These are phyloP conservation scores for Calonectria pauciramosa DNA, from an alignment of 2,329 filamentous ascomycete genomes.

Conservation along the genomic window DNA sequence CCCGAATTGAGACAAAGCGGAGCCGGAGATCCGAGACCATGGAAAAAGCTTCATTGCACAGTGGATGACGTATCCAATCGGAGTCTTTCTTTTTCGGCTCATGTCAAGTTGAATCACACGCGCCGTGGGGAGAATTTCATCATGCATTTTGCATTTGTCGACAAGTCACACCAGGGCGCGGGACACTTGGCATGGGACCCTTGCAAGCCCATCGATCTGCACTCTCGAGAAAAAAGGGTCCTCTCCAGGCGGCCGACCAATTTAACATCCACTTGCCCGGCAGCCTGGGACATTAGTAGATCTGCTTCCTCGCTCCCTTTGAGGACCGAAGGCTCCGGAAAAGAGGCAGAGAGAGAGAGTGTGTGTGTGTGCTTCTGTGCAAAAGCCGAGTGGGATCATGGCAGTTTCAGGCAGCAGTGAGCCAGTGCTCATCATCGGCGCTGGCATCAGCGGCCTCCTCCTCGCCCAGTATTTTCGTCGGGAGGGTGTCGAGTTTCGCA, in stretches of 20 bases:
- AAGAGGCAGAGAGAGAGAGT: not conserved
- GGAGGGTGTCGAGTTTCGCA: slow-evolving; percentile 55
- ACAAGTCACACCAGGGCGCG: not conserved
- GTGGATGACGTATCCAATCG: slow-evolving; percentile 5
- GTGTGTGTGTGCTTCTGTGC: not conserved
- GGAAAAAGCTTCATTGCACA: not conserved
- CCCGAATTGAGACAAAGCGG: not conserved
- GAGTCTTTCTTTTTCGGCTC: not conserved
- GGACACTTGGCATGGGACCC: not conserved
- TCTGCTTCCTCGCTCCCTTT: not conserved
- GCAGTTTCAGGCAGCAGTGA: not conserved
- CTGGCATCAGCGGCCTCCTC: slow-evolving; percentile 54
- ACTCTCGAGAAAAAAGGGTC: not conserved
- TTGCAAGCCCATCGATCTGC: slow-evolving; percentile 6
- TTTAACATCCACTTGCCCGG: not conserved
- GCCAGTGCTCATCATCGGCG: slow-evolving; percentile 54
- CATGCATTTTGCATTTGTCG: not conserved
- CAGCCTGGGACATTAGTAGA: not conserved
- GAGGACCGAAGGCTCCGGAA: not conserved
- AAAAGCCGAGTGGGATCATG: not conserved
- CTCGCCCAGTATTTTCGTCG: slow-evolving; percentile 53
- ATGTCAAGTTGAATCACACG: not conserved
- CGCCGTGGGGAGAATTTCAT: not conserved
- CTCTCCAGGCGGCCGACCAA: not conserved
- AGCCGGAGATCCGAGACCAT: not conserved